These are phyloP conservation scores for Ogataea angusta DNA, from an alignment of 805 yeast genomes.

Conservation along the genomic window DNA sequence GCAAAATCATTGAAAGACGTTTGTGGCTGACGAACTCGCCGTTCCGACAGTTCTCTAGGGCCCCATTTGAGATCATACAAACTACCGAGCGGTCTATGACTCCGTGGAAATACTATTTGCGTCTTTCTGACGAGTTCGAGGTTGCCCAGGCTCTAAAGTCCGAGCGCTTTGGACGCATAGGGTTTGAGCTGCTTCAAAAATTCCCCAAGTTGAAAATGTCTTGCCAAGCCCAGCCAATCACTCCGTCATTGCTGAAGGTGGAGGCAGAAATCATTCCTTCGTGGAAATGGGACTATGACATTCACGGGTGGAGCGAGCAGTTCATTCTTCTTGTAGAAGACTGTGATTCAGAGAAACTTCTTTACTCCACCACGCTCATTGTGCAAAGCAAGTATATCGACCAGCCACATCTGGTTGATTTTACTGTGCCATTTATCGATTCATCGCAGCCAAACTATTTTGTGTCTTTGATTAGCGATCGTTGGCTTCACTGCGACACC, in stretches of 20 bases:
- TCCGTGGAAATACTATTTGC: slow-evolving; percentile 79
- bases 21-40: slow-evolving; percentile 88
- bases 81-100: slow-evolving; percentile 76
- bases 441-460: slow-evolving; percentile 71
- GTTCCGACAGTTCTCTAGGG: slow-evolving; percentile 73
- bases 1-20: slow-evolving; percentile 76
- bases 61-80: slow-evolving; percentile 66
- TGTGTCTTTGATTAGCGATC: slow-evolving; percentile 69
- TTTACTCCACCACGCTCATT: slow-evolving; percentile 54
- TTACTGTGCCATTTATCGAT: slow-evolving; percentile 57
- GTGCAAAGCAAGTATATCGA: slow-evolving; percentile 49
- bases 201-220: slow-evolving; percentile 68
- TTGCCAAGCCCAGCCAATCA: slow-evolving; percentile 72
- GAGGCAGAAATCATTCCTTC: slow-evolving; percentile 65
- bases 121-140: slow-evolving; percentile 63
- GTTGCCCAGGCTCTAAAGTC: slow-evolving; percentile 78
- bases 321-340: slow-evolving; percentile 79
- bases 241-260: slow-evolving; percentile 62
- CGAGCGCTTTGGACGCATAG: slow-evolving; percentile 59
- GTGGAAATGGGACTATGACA: slow-evolving; percentile 70
- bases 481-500: slow-evolving; percentile 77
- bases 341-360: slow-evolving; percentile 70
- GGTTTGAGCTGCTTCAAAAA: slow-evolving; percentile 56
- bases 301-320: slow-evolving; percentile 64
- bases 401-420: slow-evolving; percentile 56